Base-by-base conservation (phyloP, 2,329 filamentous ascomycete species). In the Diaporthe eres region DNA sequence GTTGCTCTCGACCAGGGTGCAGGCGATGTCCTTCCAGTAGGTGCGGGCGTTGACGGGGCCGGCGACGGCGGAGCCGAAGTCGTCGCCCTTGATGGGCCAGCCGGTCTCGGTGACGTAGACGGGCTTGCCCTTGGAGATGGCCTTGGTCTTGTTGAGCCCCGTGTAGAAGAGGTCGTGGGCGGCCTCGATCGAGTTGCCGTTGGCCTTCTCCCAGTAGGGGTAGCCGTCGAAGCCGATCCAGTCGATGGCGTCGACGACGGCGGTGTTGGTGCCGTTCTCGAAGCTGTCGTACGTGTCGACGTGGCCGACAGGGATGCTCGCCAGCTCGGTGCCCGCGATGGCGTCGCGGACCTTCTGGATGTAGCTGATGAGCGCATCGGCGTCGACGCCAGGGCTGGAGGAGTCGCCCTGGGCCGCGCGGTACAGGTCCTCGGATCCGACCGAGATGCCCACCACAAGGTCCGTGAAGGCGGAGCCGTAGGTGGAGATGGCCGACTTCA, bases 391-490 rank as follows among this genome's bases (percentile, higher is more conserved):
- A 12, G 89, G 88, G 77, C 92, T 85, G 53, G 51, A 61, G 0
- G 74, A 22, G 77, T 90, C 86, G 72, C 93, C 93, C 31, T 90
- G 93, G 31, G 87, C 88, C 83, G 85, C 85, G 73, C 92, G 88
- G 88, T 94, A 94, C 55, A 94, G 86, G 80, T 93, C 91, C 86
- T 94, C 92, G 80, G 88, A 91, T 58, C 92, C 92, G 71, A 94
- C 91, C 76, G 90, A 91, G 79, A 93, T 89, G 76, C 90, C 91
- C 58, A 92, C 88, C 78, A 93, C 87, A 82, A 91, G 90, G 80
- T 89, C 87, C 75, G 87, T 88, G 76, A 90, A 84, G 71, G 76
- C 81, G 79, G 91, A 91, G 68, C 76, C 76, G 81, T 90, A 87
- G 79, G 85, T 85, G 77, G 85, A 80, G 73, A 93, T 86, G 28